A percentile compares a stretch with the other conserved stretches of the same genome.
These are phyloP conservation scores for Pythium myriotylum DNA, from an alignment of 352 stramenopile genomes.

Conservation along the genomic window DNA sequence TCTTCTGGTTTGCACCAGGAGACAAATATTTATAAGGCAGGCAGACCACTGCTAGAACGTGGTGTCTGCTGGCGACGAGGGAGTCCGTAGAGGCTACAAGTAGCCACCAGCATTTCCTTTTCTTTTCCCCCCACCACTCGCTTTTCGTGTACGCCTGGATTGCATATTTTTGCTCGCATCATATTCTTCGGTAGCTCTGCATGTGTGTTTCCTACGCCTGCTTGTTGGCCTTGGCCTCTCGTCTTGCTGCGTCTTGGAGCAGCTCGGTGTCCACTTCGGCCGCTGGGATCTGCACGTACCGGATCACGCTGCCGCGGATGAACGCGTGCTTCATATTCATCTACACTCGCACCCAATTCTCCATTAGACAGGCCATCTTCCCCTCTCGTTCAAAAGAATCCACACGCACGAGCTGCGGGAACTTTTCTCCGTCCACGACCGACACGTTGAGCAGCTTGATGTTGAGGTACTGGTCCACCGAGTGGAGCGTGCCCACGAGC, in stretches of 20 bases:
- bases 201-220: conserved; percentile 39
- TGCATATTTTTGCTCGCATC: too few relatives aligned
- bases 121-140: too few relatives aligned
- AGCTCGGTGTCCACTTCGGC: conserved; percentile 97
- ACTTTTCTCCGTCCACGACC: conserved; percentile 96
- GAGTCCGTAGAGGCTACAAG: too few relatives aligned
- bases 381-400: neutral
- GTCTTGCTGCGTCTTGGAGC: conserved; percentile 81
- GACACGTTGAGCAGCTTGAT: conserved; percentile 97
- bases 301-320: conserved; percentile 96
- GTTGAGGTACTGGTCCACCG: conserved; percentile 99
- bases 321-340: conserved; percentile 98
- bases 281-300: conserved; percentile 98
- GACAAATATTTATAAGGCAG: too few relatives aligned
- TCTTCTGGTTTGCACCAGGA: too few relatives aligned
- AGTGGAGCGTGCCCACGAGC: conserved; percentile 96
- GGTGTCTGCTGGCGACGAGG: too few relatives aligned
- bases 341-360: conserved; percentile 33
- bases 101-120: too few relatives aligned
- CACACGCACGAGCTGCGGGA: conserved; percentile 92
- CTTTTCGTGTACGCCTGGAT: too few relatives aligned
- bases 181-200: too few relatives aligned
- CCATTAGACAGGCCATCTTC: neutral
- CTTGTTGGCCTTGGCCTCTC: conserved; percentile 77
- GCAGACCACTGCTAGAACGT: too few relatives aligned